Evolutionary conservation across 306 rosid genomes (phyloP), one percentile per base, ranked within the genome.

Genomic region (Macrotyloma uniflorum): DNA sequence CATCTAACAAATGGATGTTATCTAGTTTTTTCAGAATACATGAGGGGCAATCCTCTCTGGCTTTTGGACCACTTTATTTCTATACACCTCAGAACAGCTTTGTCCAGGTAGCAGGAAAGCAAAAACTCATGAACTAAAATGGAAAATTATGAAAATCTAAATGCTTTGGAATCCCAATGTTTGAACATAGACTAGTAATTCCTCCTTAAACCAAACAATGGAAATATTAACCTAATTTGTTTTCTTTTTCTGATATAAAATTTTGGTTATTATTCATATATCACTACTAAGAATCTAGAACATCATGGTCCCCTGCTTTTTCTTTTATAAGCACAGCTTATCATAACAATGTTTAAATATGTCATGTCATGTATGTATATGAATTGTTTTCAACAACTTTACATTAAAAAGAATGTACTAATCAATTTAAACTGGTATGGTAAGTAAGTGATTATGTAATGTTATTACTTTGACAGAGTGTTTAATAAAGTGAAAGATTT

Each of bases 21-120:
- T n/a, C 64, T 24, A 8, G 57, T 45, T 49, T 2, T 67, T 74
- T 16, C 59, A 67, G 15, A 54, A 46, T 45, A 30, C 63, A 20
- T 49, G 72, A 32, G 24, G 59, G 59, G 38, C n/a, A 32, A 18
- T 62, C 30, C 36, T 71, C 26, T 79, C 42, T 74, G 72, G 36
- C 35, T 47, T 74, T 78, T 74, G 69, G 81, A 75, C 82, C 81
- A 74, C 73, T 69, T 72, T 43, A 22, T 62, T 70, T 63, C 69
- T 14, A 13, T 23, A 30, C 33, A 57, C 63, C 58, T 38, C 42
- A 32, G 24, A 62, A 76, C 1, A 62, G 11, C 62, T 47, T 66
- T 74, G 70, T 67, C 64, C 63, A 74, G 32, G 35, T 73, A 20
- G 54, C n/a, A 8, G 47, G 71, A 76, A 69, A 49, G 76, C 40